Base-by-base conservation (phyloP, 257 asterid genomes). In the Salvia hispanica region DNA sequence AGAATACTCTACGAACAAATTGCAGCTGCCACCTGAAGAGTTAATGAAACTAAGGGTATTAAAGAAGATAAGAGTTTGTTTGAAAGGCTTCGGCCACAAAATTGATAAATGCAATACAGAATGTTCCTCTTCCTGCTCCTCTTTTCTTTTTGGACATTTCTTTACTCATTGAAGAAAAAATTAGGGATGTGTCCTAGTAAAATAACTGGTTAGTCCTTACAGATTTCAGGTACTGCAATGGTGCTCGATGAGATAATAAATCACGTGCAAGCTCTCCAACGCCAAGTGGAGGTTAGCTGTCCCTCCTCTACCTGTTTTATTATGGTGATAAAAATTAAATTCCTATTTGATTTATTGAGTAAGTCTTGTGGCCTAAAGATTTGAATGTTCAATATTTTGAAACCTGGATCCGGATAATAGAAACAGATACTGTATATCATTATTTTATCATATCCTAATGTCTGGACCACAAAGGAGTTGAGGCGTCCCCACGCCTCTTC, bases 211-310 rank as follows among this genome's bases (percentile, higher is more conserved):
- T 52, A 21, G 21, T 31, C 39, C 66, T 18, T 73, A 62, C 95
- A 92, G 98, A 92, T 92, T 66, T 92, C 98, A 12, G 98, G 98
- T 36, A 92, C 96, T 60, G 96, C 98, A 76, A 77, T 90, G 90
- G 96, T 92, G 69, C 82, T 92, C 82, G 96, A 92, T 84, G 98
- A 89, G 83, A 92, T 92, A 79, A 92, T 92, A 45, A 92, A 92
- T 81, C 98, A 92, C 33, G 98, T 92, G 44, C 98, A 92, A 74
- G 80, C 83, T 31, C 88, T 92, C 69, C 98, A 92, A 69, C 90
- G 95, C n/a, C 95, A 92, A 79, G 98, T 92, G 70, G 98, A 92
- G 98, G 98, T 89, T 68, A 74, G 85, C 62, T 43, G 7, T 67
- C 56, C 66, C 63, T 43, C 52, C 39, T 47, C 52, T 34, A 48